A percentile compares a stretch with the other conserved stretches of the same genome.
Evolutionary conservation across 192 early-diverging fungal species (phyloP).

Genomic region (Podila horticola): DNA sequence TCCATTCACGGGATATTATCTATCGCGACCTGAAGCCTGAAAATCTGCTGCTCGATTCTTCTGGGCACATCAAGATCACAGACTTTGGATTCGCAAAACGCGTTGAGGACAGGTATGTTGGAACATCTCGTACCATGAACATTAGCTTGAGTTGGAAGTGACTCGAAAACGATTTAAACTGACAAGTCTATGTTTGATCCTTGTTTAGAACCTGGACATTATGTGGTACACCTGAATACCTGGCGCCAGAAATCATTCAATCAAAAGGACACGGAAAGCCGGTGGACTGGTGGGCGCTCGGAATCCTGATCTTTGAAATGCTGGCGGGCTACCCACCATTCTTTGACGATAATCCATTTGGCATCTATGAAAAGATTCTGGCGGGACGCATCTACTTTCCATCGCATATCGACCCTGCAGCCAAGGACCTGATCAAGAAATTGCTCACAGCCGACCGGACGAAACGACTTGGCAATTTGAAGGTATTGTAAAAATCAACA

Average conservation of each 20-base stretch:
- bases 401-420: slow-evolving; percentile 79
- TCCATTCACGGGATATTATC: slow-evolving; percentile 92
- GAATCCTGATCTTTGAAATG: slow-evolving; percentile 92
- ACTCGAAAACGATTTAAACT: too few relatives aligned
- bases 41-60: slow-evolving; percentile 93
- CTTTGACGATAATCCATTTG: slow-evolving; percentile 94
- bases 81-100: slow-evolving; percentile 95
- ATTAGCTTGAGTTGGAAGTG: not conserved
- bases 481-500: slow-evolving; percentile 38
- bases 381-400: slow-evolving; percentile 88
- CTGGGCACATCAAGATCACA: slow-evolving; percentile 92
- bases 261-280: slow-evolving; percentile 89
- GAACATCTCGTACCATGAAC: slow-evolving; percentile 21
- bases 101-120: slow-evolving; percentile 82
- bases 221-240: slow-evolving; percentile 98
- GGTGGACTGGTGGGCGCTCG: slow-evolving; percentile 99
- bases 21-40: slow-evolving; percentile 94
- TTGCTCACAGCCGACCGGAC: slow-evolving; percentile 88
- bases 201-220: slow-evolving; percentile 81
- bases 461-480: slow-evolving; percentile 86
- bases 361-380: slow-evolving; percentile 95
- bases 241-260: slow-evolving; percentile 90
- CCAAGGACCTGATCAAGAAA: slow-evolving; percentile 88
- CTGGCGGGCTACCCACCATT: slow-evolving; percentile 92
- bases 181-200: too few relatives aligned